These are phyloP conservation scores for Apiospora phragmitis DNA, from an alignment of 2,329 filamentous ascomycete genomes.

Conservation along the genomic window DNA sequence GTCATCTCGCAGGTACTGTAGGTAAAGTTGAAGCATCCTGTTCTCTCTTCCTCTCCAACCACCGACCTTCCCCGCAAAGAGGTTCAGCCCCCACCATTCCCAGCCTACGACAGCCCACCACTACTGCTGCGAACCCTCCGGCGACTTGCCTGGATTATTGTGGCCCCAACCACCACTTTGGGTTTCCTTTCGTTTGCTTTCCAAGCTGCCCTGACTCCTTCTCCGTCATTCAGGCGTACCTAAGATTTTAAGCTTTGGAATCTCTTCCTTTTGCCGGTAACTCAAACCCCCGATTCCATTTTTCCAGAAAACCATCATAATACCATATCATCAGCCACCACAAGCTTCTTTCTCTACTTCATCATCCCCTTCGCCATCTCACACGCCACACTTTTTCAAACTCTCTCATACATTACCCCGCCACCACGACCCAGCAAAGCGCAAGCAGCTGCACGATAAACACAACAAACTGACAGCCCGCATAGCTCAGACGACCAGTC, in stretches of 20 bases:
- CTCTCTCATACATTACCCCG: not conserved
- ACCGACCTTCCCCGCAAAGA: not conserved
- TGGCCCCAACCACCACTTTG: slow-evolving; percentile 6
- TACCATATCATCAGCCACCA: not conserved
- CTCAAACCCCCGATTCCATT: not conserved
- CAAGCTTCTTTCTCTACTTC: not conserved
- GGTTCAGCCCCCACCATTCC: not conserved
- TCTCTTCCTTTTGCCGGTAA: not conserved
- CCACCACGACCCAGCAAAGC: not conserved
- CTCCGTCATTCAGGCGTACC: not conserved
- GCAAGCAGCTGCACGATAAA: not conserved
- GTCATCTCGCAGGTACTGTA: not conserved
- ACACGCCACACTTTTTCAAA: not conserved
- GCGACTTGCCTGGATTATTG: not conserved
- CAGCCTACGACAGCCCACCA: too few species aligned
- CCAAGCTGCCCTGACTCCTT: not conserved
- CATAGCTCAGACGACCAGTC: not conserved
- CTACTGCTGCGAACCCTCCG: not conserved
- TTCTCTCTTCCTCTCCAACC: not conserved
- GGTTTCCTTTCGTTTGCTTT: not conserved
- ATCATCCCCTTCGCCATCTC: not conserved
- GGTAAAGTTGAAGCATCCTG: not conserved
- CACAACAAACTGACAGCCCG: not conserved
- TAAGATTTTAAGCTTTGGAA: not conserved
- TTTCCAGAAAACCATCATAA: not conserved